Conservation (phyloP, 2,329 filamentous ascomycete genomes). For the Fusarium metavorans region DNA sequence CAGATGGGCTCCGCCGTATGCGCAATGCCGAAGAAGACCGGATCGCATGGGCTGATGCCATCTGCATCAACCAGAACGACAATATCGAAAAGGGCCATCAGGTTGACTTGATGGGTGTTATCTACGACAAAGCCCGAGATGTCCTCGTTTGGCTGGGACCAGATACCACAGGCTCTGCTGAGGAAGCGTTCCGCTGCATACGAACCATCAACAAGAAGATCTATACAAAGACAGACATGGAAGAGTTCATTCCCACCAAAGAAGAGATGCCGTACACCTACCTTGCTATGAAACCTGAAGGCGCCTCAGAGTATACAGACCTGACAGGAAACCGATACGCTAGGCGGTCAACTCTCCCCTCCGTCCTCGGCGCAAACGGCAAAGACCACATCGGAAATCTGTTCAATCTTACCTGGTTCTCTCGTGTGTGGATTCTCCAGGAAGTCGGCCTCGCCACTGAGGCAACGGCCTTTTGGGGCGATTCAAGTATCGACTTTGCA, state of each 20-base stretch:
- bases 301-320: neutral
- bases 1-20: constrained; percentile 2
- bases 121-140: constrained; percentile 8
- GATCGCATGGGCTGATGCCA: constrained; percentile 7
- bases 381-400: constrained; percentile 1
- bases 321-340: neutral
- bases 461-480: constrained; percentile 12
- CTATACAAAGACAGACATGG: constrained; percentile 1
- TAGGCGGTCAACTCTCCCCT: neutral
- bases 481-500: constrained; percentile 4
- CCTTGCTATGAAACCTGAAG: neutral
- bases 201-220: constrained; percentile 12
- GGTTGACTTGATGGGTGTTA: constrained; percentile 18
- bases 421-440: constrained; percentile 10
- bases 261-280: neutral
- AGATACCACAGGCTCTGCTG: neutral
- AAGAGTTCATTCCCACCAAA: neutral
- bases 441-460: constrained; percentile 3
- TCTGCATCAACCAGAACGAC: constrained; percentile 19
- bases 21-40: neutral
- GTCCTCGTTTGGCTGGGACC: constrained; percentile 19
- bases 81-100: constrained; percentile 12
- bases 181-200: constrained; percentile 13
- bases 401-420: constrained; percentile 12
- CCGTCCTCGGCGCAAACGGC: neutral